Conservation (phyloP, 306 rosid genomes). For the Prunus kanzakura region DNA sequence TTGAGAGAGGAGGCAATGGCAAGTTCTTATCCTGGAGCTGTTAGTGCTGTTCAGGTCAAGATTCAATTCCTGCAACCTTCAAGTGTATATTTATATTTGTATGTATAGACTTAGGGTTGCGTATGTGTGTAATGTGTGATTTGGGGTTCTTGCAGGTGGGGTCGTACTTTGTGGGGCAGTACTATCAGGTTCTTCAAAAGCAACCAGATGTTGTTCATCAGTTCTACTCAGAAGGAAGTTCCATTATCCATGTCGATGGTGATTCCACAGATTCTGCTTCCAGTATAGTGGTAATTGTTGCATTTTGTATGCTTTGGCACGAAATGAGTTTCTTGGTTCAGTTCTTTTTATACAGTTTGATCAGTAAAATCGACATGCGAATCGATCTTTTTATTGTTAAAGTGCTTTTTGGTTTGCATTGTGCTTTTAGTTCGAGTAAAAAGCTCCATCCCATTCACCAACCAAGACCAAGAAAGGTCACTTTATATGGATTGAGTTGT, state of each 20-base stretch:
- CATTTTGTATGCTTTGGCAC: background rate
- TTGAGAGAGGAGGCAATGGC: constrained; percentile 44
- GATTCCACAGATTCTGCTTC: constrained; percentile 56
- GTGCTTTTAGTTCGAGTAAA: background rate
- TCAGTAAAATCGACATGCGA: background rate
- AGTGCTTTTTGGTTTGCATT: background rate
- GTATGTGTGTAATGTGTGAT: background rate
- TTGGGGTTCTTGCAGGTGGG: constrained; percentile 61
- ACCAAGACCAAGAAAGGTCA: background rate
- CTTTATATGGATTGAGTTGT: background rate
- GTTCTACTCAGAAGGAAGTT: constrained; percentile 73
- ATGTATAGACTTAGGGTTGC: background rate
- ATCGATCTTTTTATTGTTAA: background rate
- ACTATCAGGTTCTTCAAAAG: constrained; percentile 75
- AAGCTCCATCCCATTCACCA: background rate
- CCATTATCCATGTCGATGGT: constrained; percentile 62
- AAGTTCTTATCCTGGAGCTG: constrained; percentile 50
- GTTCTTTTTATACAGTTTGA: background rate
- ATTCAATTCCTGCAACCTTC: background rate
- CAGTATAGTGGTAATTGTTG: constrained; percentile 43
- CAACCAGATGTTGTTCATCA: constrained; percentile 75
- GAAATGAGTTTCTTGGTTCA: background rate
- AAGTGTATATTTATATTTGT: background rate
- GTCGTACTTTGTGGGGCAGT: constrained; percentile 81
- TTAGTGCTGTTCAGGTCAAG: constrained; percentile 70